Evolutionary conservation across 805 yeast species (phyloP), one percentile per base, ranked within the genome.

Genomic region (Suhomyces prunicola): DNA sequence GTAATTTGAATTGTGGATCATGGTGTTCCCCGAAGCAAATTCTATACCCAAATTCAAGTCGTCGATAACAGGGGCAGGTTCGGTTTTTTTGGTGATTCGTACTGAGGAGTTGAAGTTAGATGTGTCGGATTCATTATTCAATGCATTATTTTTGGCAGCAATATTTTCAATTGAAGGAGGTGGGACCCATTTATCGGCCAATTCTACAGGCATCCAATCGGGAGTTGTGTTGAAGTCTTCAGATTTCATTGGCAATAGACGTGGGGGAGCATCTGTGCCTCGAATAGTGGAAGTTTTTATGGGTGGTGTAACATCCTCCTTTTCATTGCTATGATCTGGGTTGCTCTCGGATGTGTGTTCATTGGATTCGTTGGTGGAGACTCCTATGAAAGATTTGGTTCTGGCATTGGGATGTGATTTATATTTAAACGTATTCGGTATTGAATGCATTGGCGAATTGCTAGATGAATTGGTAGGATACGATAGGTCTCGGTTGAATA

Each of bases 351-450:
- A 6, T 36, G 33, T 13, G 13, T 23, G 51, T 17, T 24, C 42
- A 9, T 13, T 39, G 3, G 42, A 39, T 23, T 47, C 42, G 42
- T 35, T 19, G 6, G 52, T 44, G 9, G 53, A 36, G 4, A 36
- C 53, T 19, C 71, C 73, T 9, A 72, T 60, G n/a, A 58, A 60
- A 6, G 60, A 52, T 56, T 73, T 75, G 1, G 80, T 71, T 51
- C 64, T 69, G 22, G 80, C 80, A 54, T 74, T 75, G 5, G 79
- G 79, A 55, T 73, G 76, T n/a, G 75, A 68, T 56, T 74, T 75
- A 53, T 74, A 69, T 54, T 73, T 71, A 66, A 75, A 75, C 1
- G 80, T 75, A 52, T 75, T 75, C 22, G 80, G 79, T 19, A 72
- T 71, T 1, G 78, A 72, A 5, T 55, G 57, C 1, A 64, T 45